phyloP scores from a whole-genome alignment of 2,329 filamentous ascomycete species.

The Colletotrichum lentis region DNA sequence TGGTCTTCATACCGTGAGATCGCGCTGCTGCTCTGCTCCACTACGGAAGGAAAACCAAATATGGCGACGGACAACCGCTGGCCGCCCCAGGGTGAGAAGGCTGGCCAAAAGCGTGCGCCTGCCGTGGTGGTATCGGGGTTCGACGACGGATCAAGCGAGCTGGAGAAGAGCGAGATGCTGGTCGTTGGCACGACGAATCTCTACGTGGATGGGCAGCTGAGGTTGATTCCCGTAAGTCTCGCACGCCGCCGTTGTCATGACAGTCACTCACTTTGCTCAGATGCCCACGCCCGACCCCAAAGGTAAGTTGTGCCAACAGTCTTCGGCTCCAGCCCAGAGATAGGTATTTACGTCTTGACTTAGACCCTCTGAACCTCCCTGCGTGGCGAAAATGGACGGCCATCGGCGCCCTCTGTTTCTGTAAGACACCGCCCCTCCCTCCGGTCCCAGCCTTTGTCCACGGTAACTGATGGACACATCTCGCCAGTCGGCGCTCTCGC shows the following conservation, averaged over 20 bases:
- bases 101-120: slow-evolving; percentile 14
- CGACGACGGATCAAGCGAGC: not conserved
- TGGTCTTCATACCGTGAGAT: slow-evolving; percentile 8
- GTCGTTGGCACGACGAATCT: slow-evolving; percentile 41
- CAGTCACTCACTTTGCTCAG: slow-evolving; percentile 1
- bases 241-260: not conserved
- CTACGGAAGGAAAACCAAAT: not conserved
- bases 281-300: slow-evolving; percentile 46
- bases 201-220: slow-evolving; percentile 39
- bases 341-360: not conserved
- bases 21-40: slow-evolving; percentile 10
- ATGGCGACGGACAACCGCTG: slow-evolving; percentile 31
- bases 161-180: slow-evolving; percentile 33
- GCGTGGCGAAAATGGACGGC: slow-evolving; percentile 46
- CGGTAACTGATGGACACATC: not conserved
- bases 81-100: slow-evolving; percentile 33
- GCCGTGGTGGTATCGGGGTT: slow-evolving; percentile 12
- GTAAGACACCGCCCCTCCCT: slow-evolving; percentile 37
- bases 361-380: slow-evolving; percentile 46
- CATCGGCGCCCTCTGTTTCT: slow-evolving; percentile 43
- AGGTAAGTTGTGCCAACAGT: slow-evolving; percentile 30
- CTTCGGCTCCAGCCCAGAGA: not conserved
- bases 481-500: slow-evolving; percentile 43
- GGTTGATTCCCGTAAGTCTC: slow-evolving; percentile 40
- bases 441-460: not conserved